Percentiles rank a stretch among this genome's conserved stretches.
phyloP scores from a whole-genome alignment of 495 filamentous ascomycete species.

The Glutinoglossum americanum region DNA sequence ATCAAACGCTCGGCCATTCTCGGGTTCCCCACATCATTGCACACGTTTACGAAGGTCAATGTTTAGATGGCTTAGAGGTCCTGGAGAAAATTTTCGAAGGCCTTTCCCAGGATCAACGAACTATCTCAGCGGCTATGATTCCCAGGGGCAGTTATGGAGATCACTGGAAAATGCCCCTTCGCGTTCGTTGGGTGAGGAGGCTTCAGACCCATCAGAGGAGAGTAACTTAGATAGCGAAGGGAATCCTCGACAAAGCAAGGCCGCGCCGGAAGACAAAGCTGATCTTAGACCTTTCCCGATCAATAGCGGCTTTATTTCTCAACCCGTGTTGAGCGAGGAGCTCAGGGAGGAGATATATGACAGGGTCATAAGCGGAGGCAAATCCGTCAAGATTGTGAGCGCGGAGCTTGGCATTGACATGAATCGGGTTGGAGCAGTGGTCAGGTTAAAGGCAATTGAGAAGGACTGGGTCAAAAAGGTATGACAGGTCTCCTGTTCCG shows the following conservation, averaged over 20 bases:
- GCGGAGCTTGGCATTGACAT: slow-evolving; percentile 61
- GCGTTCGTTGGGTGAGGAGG: slow-evolving; percentile 5
- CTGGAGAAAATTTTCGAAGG: slow-evolving; percentile 31
- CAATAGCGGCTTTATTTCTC: slow-evolving; percentile 49
- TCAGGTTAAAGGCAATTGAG: slow-evolving; percentile 72
- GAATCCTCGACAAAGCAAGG: neutral
- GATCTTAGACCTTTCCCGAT: slow-evolving; percentile 46
- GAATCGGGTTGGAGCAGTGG: slow-evolving; percentile 69
- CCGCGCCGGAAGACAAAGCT: neutral
- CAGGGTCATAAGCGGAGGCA: slow-evolving; percentile 36
- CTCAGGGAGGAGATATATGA: slow-evolving; percentile 55
- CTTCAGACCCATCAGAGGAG: slow-evolving; percentile 5
- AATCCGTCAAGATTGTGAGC: slow-evolving; percentile 58
- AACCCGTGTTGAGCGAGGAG: slow-evolving; percentile 54
- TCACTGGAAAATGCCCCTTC: slow-evolving; percentile 6
- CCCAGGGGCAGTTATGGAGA: slow-evolving; percentile 12
- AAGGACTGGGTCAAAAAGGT: slow-evolving; percentile 56
- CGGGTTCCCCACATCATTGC: slow-evolving; percentile 20
- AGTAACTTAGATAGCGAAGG: slow-evolving; percentile 10
- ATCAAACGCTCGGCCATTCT: slow-evolving; percentile 20
- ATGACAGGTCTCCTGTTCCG: slow-evolving; percentile 18
- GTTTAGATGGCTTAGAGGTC: slow-evolving; percentile 43
- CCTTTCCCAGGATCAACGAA: slow-evolving; percentile 39
- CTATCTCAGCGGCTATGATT: slow-evolving; percentile 34
- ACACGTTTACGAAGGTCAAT: slow-evolving; percentile 34